phyloP scores from a whole-genome alignment of 768 basidiomycete species.

The Collybiopsis confluens region DNA sequence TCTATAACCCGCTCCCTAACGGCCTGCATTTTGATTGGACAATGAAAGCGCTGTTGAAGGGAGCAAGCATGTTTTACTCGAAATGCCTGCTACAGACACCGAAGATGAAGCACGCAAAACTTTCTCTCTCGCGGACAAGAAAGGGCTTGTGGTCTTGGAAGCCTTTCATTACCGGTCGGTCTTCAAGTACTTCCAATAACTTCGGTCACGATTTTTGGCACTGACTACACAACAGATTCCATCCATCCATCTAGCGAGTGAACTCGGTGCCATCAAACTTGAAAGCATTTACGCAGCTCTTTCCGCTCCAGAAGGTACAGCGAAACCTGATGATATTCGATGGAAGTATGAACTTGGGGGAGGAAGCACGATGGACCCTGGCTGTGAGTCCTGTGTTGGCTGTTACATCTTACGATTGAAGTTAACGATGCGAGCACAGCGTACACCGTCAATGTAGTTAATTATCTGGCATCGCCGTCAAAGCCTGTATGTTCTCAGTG shows the following conservation, averaged over 20 bases:
- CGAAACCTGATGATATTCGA: slow-evolving; percentile 41
- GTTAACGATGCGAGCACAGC: no score
- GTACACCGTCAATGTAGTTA: slow-evolving; percentile 26
- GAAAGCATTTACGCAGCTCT: slow-evolving; percentile 34
- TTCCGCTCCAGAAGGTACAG: slow-evolving; percentile 26
- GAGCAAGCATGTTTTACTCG: slow-evolving; percentile 62
- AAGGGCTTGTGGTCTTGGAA: slow-evolving; percentile 51
- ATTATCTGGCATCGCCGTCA: slow-evolving; percentile 27
- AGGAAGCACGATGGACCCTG: slow-evolving; percentile 59
- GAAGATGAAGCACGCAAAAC: slow-evolving; percentile 49
- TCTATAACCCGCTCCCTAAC: slow-evolving; percentile 64
- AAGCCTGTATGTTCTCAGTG: no score
- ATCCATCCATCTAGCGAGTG: slow-evolving; percentile 54
- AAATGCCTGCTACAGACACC: slow-evolving; percentile 46
- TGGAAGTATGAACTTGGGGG: slow-evolving; percentile 52
- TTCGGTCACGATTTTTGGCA: no score
- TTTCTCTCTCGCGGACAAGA: slow-evolving; percentile 43
- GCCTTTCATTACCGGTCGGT: slow-evolving; percentile 55
- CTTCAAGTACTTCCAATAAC: no score
- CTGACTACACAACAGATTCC: slow-evolving; percentile 35
- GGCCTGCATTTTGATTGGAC: slow-evolving; percentile 66
- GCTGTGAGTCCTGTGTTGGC: slow-evolving; percentile 34
- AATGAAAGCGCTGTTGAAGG: slow-evolving; percentile 57
- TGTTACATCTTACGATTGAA: no score
- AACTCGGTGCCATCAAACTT: slow-evolving; percentile 46